phyloP scores from a whole-genome alignment of 352 stramenopile species.

The Phytophthora nicotianae region DNA sequence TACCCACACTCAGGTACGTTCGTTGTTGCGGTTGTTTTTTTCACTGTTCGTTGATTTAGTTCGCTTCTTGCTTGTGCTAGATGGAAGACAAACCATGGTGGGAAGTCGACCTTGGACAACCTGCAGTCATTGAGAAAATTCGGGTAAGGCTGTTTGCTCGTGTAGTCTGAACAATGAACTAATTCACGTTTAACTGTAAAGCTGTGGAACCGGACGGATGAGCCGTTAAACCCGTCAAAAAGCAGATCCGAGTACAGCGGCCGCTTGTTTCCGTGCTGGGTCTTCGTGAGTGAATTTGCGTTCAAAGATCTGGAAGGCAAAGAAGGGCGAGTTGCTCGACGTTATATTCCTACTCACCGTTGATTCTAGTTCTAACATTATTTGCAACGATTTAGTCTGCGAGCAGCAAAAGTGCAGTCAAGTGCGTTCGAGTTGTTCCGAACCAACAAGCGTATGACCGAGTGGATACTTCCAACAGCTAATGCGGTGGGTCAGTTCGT shows the following conservation, averaged over 20 bases:
- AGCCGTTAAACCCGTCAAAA: constrained; percentile 79
- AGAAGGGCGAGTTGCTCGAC: constrained; percentile 55
- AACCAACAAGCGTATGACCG: constrained; percentile 76
- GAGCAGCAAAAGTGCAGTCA: constrained; percentile 81
- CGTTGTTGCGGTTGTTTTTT: too few species aligned
- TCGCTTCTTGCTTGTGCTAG: constrained; percentile 21
- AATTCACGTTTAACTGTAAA: constrained; percentile 63
- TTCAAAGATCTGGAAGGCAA: constrained; percentile 85
- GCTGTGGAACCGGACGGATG: constrained; percentile 93
- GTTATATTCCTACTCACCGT: too few species aligned
- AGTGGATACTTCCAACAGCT: constrained; percentile 87
- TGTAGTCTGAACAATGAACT: not conserved
- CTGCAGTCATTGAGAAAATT: constrained; percentile 79
- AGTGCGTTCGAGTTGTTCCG: constrained; percentile 82
- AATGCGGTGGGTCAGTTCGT: constrained; percentile 84
- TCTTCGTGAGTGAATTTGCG: constrained; percentile 90
- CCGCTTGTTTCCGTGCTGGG: constrained; percentile 92
- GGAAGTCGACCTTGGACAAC: constrained; percentile 91
- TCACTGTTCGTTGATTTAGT: not conserved
- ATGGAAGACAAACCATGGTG: constrained; percentile 93
- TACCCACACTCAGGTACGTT: constrained; percentile 85
- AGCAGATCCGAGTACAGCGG: constrained; percentile 74
- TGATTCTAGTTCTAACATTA: not conserved
- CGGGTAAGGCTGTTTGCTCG: constrained; percentile 34
- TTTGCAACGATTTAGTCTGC: constrained; percentile 45